Evolutionary conservation across 2,329 filamentous ascomycete species (phyloP), one percentile per base, ranked within the genome.

Genomic region (Fusarium mexicanum): DNA sequence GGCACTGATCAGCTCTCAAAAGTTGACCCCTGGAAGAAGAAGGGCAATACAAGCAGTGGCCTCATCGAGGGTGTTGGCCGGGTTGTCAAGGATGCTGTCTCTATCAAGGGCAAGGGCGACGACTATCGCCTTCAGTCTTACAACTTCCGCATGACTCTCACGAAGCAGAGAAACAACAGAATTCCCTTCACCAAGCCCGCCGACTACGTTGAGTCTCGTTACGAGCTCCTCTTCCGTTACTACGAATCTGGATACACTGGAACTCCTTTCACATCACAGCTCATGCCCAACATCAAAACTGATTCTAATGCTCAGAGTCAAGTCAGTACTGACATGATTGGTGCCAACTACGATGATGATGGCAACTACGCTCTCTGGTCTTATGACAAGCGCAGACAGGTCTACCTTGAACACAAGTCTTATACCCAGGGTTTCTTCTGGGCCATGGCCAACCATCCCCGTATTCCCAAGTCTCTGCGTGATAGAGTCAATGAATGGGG

Each of bases 241-340:
- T 54, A 75, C 16, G 69, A 73, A 29, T 63, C 69, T 6, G 73
- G 73, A 8, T 75, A 73, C 40, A 63, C 35, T 3, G 72, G 73
- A 12, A 51, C 58, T 6, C 72, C 66, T 22, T 74, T 74, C 38
- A 74, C 72, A 9, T 62, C 31, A 11, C 72, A 74, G 48, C 71
- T 74, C 10, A 74, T 74, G 72, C 72, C 72, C 29, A 74, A 74
- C 10, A 24, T 74, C 53, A 74, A 74, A 68, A 74, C 72, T 3
- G 72, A 74, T 37, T 40, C 55, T 26, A 74, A 74, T 44, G 72
- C 72, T 16, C 60, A 59, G 24, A 63, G 72, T 6, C 72, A 74
- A 11, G 68, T 74, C 37, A 74, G 72, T 37, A 74, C 72, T 12
- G 72, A 74, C 26, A 61, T 72, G n/a, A 74, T 74, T 11, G 72